These are phyloP conservation scores for Stagonosporopsis chrysanthemi DNA, from an alignment of 2,329 filamentous ascomycete species.

Conservation along the genomic window DNA sequence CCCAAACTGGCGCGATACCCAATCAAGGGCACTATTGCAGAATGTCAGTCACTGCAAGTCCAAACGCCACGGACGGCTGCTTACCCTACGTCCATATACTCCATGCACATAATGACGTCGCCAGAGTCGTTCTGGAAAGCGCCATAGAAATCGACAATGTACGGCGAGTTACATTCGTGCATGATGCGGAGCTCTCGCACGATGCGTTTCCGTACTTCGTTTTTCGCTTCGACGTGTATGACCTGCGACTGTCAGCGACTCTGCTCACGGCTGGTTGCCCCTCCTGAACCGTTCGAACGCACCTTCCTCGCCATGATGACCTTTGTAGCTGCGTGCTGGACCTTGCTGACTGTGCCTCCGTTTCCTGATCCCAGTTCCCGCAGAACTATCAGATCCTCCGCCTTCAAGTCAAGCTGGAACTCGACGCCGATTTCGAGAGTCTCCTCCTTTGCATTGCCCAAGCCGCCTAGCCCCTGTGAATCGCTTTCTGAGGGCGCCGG, in stretches of 20 bases:
- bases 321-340: slow-evolving; percentile 91
- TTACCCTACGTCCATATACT: slow-evolving; percentile 99
- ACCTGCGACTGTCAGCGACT: slow-evolving; percentile 65
- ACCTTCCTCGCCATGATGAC: slow-evolving; percentile 99
- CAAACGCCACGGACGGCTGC: slow-evolving; percentile 46
- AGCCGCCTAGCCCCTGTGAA: slow-evolving; percentile 65
- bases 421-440: slow-evolving; percentile 96
- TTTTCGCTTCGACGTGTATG: slow-evolving; percentile 97
- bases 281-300: slow-evolving; percentile 27
- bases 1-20: slow-evolving; percentile 92
- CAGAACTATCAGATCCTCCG: slow-evolving; percentile 89
- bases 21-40: slow-evolving; percentile 78
- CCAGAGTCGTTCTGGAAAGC: slow-evolving; percentile 96
- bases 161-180: slow-evolving; percentile 95
- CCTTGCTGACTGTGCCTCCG: slow-evolving; percentile 97
- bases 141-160: slow-evolving; percentile 97
- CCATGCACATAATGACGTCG: slow-evolving; percentile 99
- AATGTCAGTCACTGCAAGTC: slow-evolving; percentile 23
- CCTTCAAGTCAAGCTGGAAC: slow-evolving; percentile 90
- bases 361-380: slow-evolving; percentile 97
- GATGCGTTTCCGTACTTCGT: slow-evolving; percentile 95
- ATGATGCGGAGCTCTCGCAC: slow-evolving; percentile 97
- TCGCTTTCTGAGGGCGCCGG: slow-evolving; percentile 75
- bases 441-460: slow-evolving; percentile 70
- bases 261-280: neutral